Conservation (phyloP, 345 rosid genomes). For the Kandelia obovata region DNA sequence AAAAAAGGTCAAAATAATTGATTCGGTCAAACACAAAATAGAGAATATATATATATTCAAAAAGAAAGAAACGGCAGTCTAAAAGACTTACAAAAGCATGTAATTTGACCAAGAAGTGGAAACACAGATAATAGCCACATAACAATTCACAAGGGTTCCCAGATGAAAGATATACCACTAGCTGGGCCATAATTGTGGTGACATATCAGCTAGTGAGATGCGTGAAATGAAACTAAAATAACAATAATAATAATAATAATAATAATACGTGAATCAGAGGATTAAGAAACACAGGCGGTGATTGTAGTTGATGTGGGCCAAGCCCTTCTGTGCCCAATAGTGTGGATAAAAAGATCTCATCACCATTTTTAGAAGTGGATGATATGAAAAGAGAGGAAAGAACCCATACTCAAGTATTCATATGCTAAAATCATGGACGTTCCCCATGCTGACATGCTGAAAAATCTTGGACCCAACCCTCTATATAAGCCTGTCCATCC, state of each 20-base stretch:
- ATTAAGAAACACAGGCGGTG: too few species aligned
- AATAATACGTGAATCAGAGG: neutral
- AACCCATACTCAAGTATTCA: constrained; percentile 85
- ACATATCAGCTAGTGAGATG: too few species aligned
- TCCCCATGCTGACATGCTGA: constrained; percentile 99
- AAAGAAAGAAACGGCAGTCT: too few species aligned
- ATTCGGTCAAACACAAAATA: constrained; percentile 1
- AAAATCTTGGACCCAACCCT: constrained; percentile 92
- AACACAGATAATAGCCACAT: too few species aligned
- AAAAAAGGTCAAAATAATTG: constrained; percentile 1
- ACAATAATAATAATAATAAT: neutral
- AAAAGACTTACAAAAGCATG: too few species aligned
- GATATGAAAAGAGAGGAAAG: constrained; percentile 11
- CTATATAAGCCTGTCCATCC: constrained; percentile 94
- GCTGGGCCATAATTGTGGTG: too few species aligned
- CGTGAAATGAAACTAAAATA: too few species aligned
- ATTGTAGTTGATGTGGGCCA: too few species aligned
- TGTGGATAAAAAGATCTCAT: neutral
- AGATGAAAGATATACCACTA: too few species aligned
- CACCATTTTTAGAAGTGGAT: neutral
- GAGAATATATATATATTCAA: neutral
- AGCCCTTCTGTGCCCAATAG: neutral
- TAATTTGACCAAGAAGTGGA: neutral
- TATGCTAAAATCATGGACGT: constrained; percentile 94
- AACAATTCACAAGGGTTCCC: too few species aligned